These are phyloP conservation scores for Suhomyces sp. DNA, from an alignment of 805 yeast species.

Conservation along the genomic window DNA sequence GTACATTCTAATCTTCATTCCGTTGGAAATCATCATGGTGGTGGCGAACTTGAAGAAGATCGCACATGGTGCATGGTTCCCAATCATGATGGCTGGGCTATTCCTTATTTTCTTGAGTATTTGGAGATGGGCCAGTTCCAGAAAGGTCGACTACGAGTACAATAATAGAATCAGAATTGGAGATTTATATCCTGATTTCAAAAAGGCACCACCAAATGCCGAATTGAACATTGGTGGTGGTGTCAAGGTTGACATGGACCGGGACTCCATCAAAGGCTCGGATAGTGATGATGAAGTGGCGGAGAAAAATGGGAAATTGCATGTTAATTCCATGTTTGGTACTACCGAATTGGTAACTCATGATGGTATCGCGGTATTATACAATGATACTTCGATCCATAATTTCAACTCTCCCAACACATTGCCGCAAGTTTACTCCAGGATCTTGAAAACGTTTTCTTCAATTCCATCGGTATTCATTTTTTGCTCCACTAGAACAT, in stretches of 20 bases:
- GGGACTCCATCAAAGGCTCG: background rate
- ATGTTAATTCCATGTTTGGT: slow-evolving; percentile 21
- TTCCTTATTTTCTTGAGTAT: slow-evolving; percentile 34
- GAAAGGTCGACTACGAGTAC: slow-evolving; percentile 38
- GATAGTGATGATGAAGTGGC: background rate
- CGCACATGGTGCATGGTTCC: slow-evolving; percentile 63
- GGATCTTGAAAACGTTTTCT: slow-evolving; percentile 38
- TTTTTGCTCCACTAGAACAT: slow-evolving; percentile 41
- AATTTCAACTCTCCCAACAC: slow-evolving; percentile 43
- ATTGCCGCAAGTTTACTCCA: slow-evolving; percentile 41
- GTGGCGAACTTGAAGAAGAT: slow-evolving; percentile 50
- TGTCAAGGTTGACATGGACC: background rate
- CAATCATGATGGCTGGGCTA: slow-evolving; percentile 44
- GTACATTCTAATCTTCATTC: slow-evolving; percentile 39
- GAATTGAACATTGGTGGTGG: slow-evolving; percentile 12
- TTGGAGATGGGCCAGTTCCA: slow-evolving; percentile 50
- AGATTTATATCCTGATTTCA: slow-evolving; percentile 33
- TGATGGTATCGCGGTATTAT: slow-evolving; percentile 42
- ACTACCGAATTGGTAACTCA: slow-evolving; percentile 15
- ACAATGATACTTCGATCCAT: slow-evolving; percentile 35
- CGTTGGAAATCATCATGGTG: slow-evolving; percentile 47
- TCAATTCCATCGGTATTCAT: slow-evolving; percentile 44
- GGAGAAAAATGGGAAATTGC: slow-evolving; percentile 1
- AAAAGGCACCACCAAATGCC: slow-evolving; percentile 14
- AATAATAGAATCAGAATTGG: slow-evolving; percentile 28